Conservation (phyloP, 1,139 yeast species). For the Arxiozyma slooffiae region DNA sequence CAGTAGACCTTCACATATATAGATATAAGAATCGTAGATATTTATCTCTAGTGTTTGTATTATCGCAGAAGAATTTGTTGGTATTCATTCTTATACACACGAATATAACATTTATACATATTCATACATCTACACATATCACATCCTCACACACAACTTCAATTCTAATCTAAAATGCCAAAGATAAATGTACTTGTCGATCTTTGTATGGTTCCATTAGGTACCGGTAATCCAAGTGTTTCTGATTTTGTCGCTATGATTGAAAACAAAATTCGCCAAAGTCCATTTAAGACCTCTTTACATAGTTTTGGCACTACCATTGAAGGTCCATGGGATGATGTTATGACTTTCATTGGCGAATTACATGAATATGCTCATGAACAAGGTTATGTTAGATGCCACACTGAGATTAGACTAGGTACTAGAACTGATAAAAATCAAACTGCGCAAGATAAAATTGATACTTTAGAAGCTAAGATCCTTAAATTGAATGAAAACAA, state of each 20-base stretch:
- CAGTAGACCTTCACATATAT: not conserved
- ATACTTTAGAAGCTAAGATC: slow-evolving; percentile 5
- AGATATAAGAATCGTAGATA: not conserved
- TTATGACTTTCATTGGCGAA: slow-evolving; percentile 68
- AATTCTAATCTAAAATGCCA: slow-evolving; percentile 31
- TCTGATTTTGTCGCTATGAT: slow-evolving; percentile 68
- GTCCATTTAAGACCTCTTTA: slow-evolving; percentile 55
- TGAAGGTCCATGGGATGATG: slow-evolving; percentile 87
- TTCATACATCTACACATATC: too few relatives aligned
- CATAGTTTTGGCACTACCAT: slow-evolving; percentile 90
- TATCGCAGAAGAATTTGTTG: not conserved
- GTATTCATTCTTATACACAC: not conserved
- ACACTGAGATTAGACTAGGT: slow-evolving; percentile 78
- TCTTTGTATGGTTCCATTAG: slow-evolving; percentile 75
- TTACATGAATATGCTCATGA: slow-evolving; percentile 63
- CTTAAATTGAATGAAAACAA: slow-evolving; percentile 1
- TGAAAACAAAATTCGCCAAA: slow-evolving; percentile 50
- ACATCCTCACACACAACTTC: too few relatives aligned
- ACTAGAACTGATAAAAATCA: slow-evolving; percentile 62
- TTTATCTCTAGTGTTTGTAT: not conserved
- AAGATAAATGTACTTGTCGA: slow-evolving; percentile 55
- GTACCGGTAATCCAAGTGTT: slow-evolving; percentile 67
- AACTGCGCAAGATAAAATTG: slow-evolving; percentile 56
- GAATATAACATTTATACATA: too few relatives aligned
- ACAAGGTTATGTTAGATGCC: slow-evolving; percentile 64